Conservation (phyloP, 1,139 yeast genomes). For the Casaregolazyma lundiana region DNA sequence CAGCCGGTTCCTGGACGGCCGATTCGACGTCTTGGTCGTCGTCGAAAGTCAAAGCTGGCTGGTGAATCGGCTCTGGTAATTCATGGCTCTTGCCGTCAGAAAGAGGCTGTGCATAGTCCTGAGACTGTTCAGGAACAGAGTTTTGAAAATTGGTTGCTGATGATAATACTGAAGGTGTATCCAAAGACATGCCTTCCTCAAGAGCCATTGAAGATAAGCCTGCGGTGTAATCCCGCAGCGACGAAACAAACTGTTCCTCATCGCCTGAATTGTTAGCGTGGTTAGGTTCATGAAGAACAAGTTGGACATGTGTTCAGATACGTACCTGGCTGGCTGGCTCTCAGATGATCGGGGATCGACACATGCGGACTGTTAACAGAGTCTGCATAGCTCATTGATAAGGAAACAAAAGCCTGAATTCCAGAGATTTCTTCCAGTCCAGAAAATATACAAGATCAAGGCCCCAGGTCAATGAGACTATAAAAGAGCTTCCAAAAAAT, state of each 20-base stretch:
- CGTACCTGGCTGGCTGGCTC: background rate
- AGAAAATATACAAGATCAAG: background rate
- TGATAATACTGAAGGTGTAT: background rate
- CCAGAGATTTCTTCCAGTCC: background rate
- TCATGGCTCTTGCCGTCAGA: slow-evolving; percentile 2
- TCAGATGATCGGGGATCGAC: background rate
- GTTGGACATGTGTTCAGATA: too few relatives aligned
- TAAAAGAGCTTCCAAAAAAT: too few relatives aligned
- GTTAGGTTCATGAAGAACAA: too few relatives aligned
- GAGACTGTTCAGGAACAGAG: background rate
- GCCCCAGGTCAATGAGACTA: too few relatives aligned
- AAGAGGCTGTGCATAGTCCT: background rate
- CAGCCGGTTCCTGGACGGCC: slow-evolving; percentile 5
- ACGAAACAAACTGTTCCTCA: slow-evolving; percentile 20
- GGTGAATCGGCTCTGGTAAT: background rate
- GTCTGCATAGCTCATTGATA: slow-evolving; percentile 1
- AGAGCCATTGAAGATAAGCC: slow-evolving; percentile 57
- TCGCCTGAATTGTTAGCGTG: too few relatives aligned
- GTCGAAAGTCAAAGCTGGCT: slow-evolving; percentile 1
- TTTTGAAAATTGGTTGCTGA: background rate
- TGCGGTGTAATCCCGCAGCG: slow-evolving; percentile 62
- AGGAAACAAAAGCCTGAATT: background rate
- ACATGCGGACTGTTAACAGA: background rate
- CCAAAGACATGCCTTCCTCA: slow-evolving; percentile 34
- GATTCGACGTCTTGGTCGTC: slow-evolving; percentile 13